Conservation (phyloP, 176 grass and related monocot species). For the Bolboschoenus planiculmis region DNA sequence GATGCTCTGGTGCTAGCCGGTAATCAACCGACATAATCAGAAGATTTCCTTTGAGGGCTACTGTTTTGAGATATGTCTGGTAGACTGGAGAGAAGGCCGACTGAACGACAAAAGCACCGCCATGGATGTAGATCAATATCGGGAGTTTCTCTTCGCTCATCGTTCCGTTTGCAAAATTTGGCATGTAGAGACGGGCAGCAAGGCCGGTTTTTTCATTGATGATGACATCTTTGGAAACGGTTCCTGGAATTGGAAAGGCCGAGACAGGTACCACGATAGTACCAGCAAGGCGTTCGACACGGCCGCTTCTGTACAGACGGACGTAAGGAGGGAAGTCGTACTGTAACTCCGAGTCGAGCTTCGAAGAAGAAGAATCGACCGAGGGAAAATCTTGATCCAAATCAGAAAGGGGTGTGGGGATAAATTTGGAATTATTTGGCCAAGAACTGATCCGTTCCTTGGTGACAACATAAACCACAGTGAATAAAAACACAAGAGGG, state of each 20-base stretch:
- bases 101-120: constrained; percentile 54
- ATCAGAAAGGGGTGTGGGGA: not conserved
- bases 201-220: constrained; percentile 32
- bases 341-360: constrained; percentile 22
- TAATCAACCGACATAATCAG: constrained; percentile 57
- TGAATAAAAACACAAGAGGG: not conserved
- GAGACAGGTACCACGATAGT: constrained; percentile 23
- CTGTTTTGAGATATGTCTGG: constrained; percentile 42
- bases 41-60: constrained; percentile 24
- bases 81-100: constrained; percentile 34
- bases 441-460: constrained; percentile 11
- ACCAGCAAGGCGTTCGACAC: constrained; percentile 40
- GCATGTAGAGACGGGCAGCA: constrained; percentile 47
- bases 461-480: not conserved
- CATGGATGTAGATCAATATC: constrained; percentile 58
- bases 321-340: constrained; percentile 48
- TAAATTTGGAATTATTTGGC: not conserved
- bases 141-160: constrained; percentile 23
- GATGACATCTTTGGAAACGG: constrained; percentile 51
- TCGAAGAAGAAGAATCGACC: not conserved
- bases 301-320: constrained; percentile 49
- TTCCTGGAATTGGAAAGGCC: constrained; percentile 26
- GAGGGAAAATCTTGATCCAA: not conserved
- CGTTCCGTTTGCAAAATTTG: not conserved
- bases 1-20: constrained; percentile 53